These are phyloP conservation scores for Xylaria palmicola DNA, from an alignment of 495 filamentous ascomycete genomes.

Conservation along the genomic window DNA sequence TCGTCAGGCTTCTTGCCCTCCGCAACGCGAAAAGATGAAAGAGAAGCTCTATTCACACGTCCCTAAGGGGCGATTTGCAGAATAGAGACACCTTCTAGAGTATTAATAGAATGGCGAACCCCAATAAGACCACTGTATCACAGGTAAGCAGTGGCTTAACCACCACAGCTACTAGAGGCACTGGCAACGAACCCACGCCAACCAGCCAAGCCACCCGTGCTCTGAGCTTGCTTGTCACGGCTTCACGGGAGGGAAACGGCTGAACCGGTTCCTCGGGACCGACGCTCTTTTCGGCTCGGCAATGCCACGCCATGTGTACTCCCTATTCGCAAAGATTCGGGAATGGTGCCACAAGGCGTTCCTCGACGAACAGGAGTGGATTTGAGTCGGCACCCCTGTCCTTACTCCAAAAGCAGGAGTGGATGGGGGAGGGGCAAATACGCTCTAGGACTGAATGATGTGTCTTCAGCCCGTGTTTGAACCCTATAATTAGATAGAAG, in stretches of 20 bases:
- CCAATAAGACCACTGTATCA: background rate
- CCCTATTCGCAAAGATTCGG: background rate
- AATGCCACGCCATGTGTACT: background rate
- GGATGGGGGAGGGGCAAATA: too few species aligned
- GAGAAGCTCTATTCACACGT: background rate
- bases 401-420: too few species aligned
- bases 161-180: background rate
- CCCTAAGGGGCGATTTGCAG: background rate
- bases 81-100: background rate
- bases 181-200: too few species aligned
- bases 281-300: conserved; percentile 3
- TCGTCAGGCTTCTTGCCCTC: background rate
- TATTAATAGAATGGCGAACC: background rate
- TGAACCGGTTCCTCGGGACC: conserved; percentile 8
- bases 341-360: conserved; percentile 1
- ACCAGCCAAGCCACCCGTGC: background rate
- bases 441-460: too few species aligned
- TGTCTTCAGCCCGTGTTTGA: too few species aligned
- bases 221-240: background rate
- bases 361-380: too few species aligned
- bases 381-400: too few species aligned
- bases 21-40: too few species aligned
- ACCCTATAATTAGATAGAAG: background rate
- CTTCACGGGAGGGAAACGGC: conserved; percentile 3
- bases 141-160: background rate